phyloP scores from a whole-genome alignment of 148 eudicot genomes.

The Camellia granthamiana region DNA sequence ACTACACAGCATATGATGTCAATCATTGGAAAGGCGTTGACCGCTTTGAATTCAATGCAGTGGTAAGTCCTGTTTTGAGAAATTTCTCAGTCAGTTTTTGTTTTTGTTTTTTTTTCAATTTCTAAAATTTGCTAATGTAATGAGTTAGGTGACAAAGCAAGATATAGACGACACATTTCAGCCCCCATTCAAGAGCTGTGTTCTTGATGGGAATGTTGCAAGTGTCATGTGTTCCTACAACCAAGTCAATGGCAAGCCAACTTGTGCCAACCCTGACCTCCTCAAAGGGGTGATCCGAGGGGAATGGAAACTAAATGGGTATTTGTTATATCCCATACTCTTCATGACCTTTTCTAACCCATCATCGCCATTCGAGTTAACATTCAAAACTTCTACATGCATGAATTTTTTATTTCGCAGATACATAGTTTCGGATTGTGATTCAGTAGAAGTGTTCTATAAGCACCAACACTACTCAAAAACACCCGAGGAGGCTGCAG shows the following conservation, averaged over 20 bases:
- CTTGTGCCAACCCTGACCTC: constrained; percentile 48
- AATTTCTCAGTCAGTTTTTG: background rate
- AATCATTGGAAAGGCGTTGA: constrained; percentile 56
- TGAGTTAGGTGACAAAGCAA: constrained; percentile 47
- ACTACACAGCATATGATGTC: constrained; percentile 55
- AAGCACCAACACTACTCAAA: constrained; percentile 51
- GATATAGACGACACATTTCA: constrained; percentile 65
- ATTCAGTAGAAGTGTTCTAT: constrained; percentile 50
- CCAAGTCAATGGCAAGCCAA: constrained; percentile 55
- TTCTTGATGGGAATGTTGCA: constrained; percentile 47
- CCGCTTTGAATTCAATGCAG: constrained; percentile 51
- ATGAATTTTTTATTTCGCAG: constrained; percentile 26
- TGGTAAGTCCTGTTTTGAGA: constrained; percentile 13
- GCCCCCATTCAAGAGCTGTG: constrained; percentile 65
- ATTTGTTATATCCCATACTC: background rate
- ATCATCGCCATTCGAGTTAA: background rate
- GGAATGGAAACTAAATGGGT: constrained; percentile 62
- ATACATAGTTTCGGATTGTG: constrained; percentile 65
- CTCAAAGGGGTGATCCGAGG: constrained; percentile 36
- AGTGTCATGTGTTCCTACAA: constrained; percentile 72
- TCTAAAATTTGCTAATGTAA: background rate
- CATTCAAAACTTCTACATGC: background rate
- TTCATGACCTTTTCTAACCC: background rate
- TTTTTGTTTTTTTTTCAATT: background rate
- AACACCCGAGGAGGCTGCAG: constrained; percentile 70